Evolutionary conservation across 106 monocot genomes (phyloP).

Genomic region (Allium sativum): DNA sequence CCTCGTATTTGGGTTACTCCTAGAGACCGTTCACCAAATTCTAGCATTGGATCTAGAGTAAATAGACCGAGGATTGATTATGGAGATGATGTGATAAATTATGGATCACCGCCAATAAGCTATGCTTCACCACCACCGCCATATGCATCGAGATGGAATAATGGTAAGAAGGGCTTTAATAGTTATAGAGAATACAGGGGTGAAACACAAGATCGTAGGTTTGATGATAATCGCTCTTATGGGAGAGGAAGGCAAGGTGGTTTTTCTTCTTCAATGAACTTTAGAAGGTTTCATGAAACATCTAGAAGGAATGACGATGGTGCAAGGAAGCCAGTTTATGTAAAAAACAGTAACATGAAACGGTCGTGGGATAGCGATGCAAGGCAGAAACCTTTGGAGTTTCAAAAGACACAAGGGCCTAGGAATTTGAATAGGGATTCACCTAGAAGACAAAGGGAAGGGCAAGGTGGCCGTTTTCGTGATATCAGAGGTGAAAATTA

Average conservation of each 20-base stretch:
- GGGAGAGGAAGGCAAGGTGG: constrained; percentile 35
- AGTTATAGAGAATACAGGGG: too few relatives aligned
- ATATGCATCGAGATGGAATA: constrained; percentile 42
- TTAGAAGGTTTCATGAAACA: constrained; percentile 16
- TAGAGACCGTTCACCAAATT: constrained; percentile 36
- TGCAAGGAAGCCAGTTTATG: constrained; percentile 16
- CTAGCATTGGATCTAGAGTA: constrained; percentile 18
- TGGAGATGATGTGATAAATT: constrained; percentile 16
- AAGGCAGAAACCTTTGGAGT: constrained; percentile 17
- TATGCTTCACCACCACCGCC: constrained; percentile 17
- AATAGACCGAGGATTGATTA: constrained; percentile 22
- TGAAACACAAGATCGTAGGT: constrained; percentile 15
- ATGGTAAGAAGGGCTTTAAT: constrained; percentile 26
- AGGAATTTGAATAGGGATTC: constrained; percentile 24
- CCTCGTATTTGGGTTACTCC: constrained; percentile 56
- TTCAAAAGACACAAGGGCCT: constrained; percentile 19
- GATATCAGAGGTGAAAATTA: constrained; percentile 7
- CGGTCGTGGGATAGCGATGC: constrained; percentile 23
- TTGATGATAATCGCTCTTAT: constrained; percentile 19
- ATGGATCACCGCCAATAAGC: constrained; percentile 17
- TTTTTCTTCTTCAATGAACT: constrained; percentile 18
- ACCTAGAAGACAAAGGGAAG: constrained; percentile 7
- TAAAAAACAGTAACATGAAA: constrained; percentile 19
- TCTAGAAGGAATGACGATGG: constrained; percentile 16
- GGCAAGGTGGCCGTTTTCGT: constrained; percentile 3